A percentile compares a stretch with the other conserved stretches of the same genome.
Conservation (phyloP, 2,329 filamentous ascomycete genomes). For the Pestalotiopsis sp. region DNA sequence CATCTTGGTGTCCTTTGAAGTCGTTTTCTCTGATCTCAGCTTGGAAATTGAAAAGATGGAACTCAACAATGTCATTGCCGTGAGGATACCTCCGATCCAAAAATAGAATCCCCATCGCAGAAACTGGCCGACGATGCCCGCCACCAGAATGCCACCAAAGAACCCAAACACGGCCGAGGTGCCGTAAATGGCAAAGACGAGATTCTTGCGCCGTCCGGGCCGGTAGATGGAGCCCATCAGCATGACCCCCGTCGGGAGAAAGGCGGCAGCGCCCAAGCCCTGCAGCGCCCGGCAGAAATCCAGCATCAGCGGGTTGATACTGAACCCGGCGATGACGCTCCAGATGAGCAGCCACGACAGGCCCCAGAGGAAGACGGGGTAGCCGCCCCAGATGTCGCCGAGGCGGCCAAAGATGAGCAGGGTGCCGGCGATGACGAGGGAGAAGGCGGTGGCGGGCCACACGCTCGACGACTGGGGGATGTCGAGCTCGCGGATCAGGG, state of each 20-base stretch:
- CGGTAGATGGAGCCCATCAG: conserved; percentile 67
- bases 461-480: conserved; percentile 64
- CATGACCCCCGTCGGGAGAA: conserved; percentile 69
- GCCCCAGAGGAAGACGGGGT: conserved; percentile 61
- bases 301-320: conserved; percentile 67
- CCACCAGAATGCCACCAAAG: conserved; percentile 66
- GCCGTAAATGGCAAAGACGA: conserved; percentile 62
- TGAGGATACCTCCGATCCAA: conserved; percentile 58
- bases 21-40: conserved; percentile 18
- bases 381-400: conserved; percentile 66
- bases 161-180: conserved; percentile 58
- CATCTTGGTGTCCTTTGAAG: conserved; percentile 53
- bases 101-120: conserved; percentile 69
- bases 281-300: conserved; percentile 75
- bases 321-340: conserved; percentile 72
- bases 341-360: conserved; percentile 68
- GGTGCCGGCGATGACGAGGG: conserved; percentile 55
- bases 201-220: conserved; percentile 69
- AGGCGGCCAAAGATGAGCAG: conserved; percentile 67
- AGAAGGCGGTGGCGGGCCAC: conserved; percentile 67
- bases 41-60: conserved; percentile 22
- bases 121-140: conserved; percentile 62
- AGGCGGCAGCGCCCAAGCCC: conserved; percentile 73
- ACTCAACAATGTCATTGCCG: conserved; percentile 24
- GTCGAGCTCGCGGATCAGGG: conserved; percentile 60